These are phyloP conservation scores for Stromatinia cepivora DNA, from an alignment of 2,329 filamentous ascomycete species.

Conservation along the genomic window DNA sequence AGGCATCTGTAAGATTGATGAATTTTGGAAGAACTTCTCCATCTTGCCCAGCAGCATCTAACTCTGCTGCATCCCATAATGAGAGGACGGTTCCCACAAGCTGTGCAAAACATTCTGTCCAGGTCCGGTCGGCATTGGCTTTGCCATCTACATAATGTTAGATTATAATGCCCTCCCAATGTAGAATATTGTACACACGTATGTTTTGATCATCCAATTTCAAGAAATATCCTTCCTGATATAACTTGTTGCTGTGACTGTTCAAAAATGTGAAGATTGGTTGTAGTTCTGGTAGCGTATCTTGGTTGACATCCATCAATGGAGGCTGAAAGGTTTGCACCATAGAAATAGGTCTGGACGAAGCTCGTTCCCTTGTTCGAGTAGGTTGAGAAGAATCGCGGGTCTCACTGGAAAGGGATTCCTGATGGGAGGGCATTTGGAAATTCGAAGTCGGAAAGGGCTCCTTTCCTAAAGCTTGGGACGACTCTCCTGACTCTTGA, in stretches of 20 bases:
- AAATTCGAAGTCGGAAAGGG: conserved; percentile 18
- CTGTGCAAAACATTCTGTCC: conserved; percentile 97
- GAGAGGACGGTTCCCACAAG: conserved; percentile 93
- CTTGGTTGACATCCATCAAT: conserved; percentile 78
- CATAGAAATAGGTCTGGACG: conserved; percentile 76
- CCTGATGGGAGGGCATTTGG: conserved; percentile 10
- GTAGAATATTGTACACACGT: conserved; percentile 57
- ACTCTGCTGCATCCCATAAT: conserved; percentile 89
- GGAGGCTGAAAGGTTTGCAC: conserved; percentile 82
- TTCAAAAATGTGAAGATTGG: conserved; percentile 94
- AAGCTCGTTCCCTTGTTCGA: conserved; percentile 46
- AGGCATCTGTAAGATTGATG: conserved; percentile 95
- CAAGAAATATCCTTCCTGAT: conserved; percentile 96
- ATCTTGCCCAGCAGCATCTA: conserved; percentile 83
- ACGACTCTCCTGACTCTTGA: conserved; percentile 9
- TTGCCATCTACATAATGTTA: conserved; percentile 67
- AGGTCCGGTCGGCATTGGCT: conserved; percentile 80
- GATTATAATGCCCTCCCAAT: conserved; percentile 24
- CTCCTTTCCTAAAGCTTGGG: conserved; percentile 1
- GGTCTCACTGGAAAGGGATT: conserved; percentile 9
- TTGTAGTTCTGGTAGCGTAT: conserved; percentile 88
- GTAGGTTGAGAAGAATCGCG: conserved; percentile 35
- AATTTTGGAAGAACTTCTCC: conserved; percentile 87
- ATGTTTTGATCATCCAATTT: conserved; percentile 94
- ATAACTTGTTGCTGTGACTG: conserved; percentile 93